Conservation (phyloP, 768 basidiomycete genomes). For the Galerina marginata region DNA sequence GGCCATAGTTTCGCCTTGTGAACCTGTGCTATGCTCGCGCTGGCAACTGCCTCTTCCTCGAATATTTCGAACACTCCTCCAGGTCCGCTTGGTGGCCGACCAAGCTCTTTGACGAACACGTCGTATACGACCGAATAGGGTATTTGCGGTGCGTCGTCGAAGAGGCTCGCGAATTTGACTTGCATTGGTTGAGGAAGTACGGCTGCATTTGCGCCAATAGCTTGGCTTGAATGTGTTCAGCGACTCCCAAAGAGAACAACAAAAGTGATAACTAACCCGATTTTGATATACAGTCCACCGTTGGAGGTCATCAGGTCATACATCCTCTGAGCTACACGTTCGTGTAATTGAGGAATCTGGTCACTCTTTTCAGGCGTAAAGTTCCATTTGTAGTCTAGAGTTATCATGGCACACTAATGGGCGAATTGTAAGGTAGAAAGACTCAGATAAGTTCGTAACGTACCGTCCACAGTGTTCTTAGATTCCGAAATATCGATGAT, state of each 20-base stretch:
- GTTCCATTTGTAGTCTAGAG: constrained; percentile 87
- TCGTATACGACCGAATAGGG: constrained; percentile 69
- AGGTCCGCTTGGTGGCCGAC: constrained; percentile 65
- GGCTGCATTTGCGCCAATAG: constrained; percentile 85
- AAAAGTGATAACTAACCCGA: constrained; percentile 47
- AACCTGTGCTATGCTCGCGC: constrained; percentile 93
- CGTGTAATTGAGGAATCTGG: constrained; percentile 79
- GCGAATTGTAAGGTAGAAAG: background rate
- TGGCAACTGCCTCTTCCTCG: constrained; percentile 77
- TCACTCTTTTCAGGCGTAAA: constrained; percentile 77
- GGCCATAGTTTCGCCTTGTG: constrained; percentile 73
- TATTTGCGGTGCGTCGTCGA: constrained; percentile 89
- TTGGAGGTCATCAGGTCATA: constrained; percentile 80
- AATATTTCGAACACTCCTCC: constrained; percentile 81
- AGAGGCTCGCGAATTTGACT: constrained; percentile 79
- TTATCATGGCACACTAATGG: constrained; percentile 67
- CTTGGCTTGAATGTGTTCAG: constrained; percentile 52
- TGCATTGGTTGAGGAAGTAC: constrained; percentile 85
- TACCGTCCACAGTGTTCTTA: constrained; percentile 59
- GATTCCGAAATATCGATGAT: constrained; percentile 57
- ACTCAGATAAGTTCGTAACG: constrained; percentile 18
- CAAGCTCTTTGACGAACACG: constrained; percentile 76
- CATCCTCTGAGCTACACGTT: constrained; percentile 81
- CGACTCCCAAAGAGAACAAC: background rate
- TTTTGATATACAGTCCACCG: constrained; percentile 87